Evolutionary conservation across 345 rosid species (phyloP), one percentile per base, ranked within the genome.

Genomic region (Rhodomyrtus tomentosa): DNA sequence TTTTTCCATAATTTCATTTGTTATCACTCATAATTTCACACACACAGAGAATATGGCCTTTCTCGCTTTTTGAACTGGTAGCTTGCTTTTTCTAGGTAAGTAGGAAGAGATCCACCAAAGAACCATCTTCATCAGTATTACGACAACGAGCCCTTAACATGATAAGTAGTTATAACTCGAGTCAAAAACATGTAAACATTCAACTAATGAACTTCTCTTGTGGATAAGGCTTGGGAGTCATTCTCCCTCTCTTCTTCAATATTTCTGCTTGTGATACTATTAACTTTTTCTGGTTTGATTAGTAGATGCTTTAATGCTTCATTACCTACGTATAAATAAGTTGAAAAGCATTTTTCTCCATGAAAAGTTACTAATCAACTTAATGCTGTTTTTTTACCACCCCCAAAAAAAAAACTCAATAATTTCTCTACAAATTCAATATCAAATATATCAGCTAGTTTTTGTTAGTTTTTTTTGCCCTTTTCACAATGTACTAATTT

Each of bases 31-130:
- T 62, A 29, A 62, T 7, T 62, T 15, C 74, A 29, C 40, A 29
- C 27, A 59, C 4, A 59, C 13, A 16, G 74, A 62, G 40, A 5
- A 62, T 29, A 29, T 4, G 18, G 1, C 38, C 42, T 62, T 62
- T 62, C 5, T 7, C 42, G 38, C 12, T 62, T 32, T 18, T 4
- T 32, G 10, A 62, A 32, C 12, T 0, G 12, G 21, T 3, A 12
- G 24, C 24, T 32, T 0, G 3, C 1, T 62, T 62, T 62, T 62
- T 62, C 42, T 32, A 16, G 32, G 42, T 8, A 62, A 62, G 0
- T 0, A 1, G 6, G 18, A 18, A 3, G 18, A 21, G 24, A 2
- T 68, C 20, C 24, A 32, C 2, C 13, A 0, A 2, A 2, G 0
- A 2, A 5, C 3, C 42, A 32, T 21, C 36, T 68, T 62, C 11